Conservation (phyloP, 495 filamentous ascomycete species). For the Neohortaea acidophila region DNA sequence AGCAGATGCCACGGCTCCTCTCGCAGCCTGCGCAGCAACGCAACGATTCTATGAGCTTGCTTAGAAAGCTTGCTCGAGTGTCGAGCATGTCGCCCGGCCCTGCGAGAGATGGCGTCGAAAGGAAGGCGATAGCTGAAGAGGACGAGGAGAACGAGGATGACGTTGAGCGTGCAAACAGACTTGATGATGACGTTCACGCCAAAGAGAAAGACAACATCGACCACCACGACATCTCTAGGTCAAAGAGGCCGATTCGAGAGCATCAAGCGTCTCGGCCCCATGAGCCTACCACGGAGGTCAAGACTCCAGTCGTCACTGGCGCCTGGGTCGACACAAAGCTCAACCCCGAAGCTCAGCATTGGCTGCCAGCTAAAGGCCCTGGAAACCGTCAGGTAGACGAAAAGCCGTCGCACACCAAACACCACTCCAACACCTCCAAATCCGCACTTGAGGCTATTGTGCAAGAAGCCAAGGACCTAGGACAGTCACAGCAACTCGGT, state of each 20-base stretch:
- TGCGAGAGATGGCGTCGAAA: conserved; percentile 5
- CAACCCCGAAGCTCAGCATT: no score
- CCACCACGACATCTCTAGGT: no score
- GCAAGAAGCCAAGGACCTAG: conserved; percentile 31
- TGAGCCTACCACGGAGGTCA: conserved; percentile 10
- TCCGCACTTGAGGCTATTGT: conserved; percentile 36
- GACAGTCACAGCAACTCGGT: conserved; percentile 24
- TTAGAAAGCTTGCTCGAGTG: conserved; percentile 47
- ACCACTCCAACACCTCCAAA: conserved; percentile 8
- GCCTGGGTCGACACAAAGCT: conserved; percentile 33
- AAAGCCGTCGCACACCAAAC: no score
- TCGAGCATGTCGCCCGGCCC: conserved; percentile 40
- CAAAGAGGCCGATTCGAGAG: no score
- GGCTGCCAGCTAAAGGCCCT: conserved; percentile 1
- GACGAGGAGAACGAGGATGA: no score
- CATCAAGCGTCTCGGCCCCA: no score
- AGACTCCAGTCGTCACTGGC: conserved; percentile 33
- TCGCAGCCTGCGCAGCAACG: conserved; percentile 21
- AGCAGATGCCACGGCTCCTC: no score
- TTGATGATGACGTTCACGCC: no score
- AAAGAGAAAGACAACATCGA: no score
- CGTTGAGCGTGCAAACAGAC: no score
- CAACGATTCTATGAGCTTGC: conserved; percentile 50
- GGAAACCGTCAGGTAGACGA: conserved; percentile 4
- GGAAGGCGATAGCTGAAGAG: no score